Evolutionary conservation across 164 flowering plant species (phyloP), one percentile per base, ranked within the genome.

Genomic region (Brasenia schreberi): DNA sequence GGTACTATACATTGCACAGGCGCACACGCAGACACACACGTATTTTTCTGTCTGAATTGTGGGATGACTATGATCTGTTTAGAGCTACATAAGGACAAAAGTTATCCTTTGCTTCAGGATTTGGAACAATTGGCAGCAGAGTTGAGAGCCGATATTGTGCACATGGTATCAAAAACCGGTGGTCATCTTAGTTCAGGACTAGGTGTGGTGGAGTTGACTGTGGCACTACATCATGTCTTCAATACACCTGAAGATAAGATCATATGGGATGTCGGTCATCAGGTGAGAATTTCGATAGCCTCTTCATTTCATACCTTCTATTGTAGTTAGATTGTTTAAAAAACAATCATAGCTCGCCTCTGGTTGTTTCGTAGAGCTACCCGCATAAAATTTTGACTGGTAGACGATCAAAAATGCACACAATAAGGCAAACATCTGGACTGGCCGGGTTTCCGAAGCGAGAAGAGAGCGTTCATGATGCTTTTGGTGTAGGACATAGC

Each of bases 211-310:
- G 98, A 92, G 68, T 74, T 93, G 14, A 19, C 98, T 4, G 84
- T 93, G 63, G 92, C 98, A 66, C 78, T 93, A 4, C 98, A 93
- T 66, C 88, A 88, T 81, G 96, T 93, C 5, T 93, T 93, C 79
- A 79, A 83, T 61, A 74, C 92, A 11, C 98, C 98, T 63, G 85
- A 84, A 5, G 98, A 93, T 71, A 93, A 78, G 70, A 88, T 93
- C 77, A 81, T 93, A 16, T 93, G 98, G 98, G 98, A 93, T 71
- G 98, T 93, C 56, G 98, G 98, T 19, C 98, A 90, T 75, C 98
- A 90, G 89, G 98, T 92, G 14, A 65, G 73, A 64, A 71, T 59
- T 33, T 43, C 56, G 10, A 49, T 49, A 49, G 16, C 16, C 56
- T 6, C 4, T 49, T 33, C 39, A 33, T 33, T 33, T 33, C 39